A percentile compares a stretch with the other conserved stretches of the same genome.
Conservation (phyloP, 2,329 filamentous ascomycete genomes). For the Orbilia javanica region DNA sequence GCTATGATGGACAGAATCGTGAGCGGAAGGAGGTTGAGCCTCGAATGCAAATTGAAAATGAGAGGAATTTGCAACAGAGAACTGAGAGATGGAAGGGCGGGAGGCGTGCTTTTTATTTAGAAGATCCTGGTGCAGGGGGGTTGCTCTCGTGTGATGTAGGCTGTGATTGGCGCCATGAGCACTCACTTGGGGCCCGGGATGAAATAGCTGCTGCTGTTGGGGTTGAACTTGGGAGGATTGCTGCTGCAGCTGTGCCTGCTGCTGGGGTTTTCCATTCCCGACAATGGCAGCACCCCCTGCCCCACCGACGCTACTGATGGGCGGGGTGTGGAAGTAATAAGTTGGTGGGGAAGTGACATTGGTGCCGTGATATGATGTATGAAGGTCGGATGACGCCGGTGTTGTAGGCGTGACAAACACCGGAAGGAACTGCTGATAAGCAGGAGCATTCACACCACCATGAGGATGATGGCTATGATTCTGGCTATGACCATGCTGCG, state of each 20-base stretch:
- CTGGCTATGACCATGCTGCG: slow-evolving; percentile 10
- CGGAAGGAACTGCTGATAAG: slow-evolving; percentile 56
- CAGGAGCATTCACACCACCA: slow-evolving; percentile 18
- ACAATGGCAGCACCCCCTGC: slow-evolving; percentile 50
- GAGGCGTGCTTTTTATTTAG: slow-evolving; percentile 52
- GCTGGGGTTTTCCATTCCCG: slow-evolving; percentile 8
- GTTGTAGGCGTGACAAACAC: slow-evolving; percentile 59
- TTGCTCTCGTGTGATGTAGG: slow-evolving; percentile 53
- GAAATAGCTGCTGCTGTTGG: slow-evolving; percentile 46
- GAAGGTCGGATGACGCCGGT: slow-evolving; percentile 58
- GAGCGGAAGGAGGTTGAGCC: slow-evolving; percentile 41
- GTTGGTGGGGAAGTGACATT: slow-evolving; percentile 51
- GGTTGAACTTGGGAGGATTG: slow-evolving; percentile 22
- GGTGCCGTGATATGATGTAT: slow-evolving; percentile 58
- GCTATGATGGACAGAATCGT: slow-evolving; percentile 33
- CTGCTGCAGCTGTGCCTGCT: slow-evolving; percentile 19
- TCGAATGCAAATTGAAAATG: slow-evolving; percentile 57
- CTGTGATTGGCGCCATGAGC: slow-evolving; percentile 41
- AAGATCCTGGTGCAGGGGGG: slow-evolving; percentile 32
- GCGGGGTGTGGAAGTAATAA: slow-evolving; percentile 54
- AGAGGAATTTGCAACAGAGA: slow-evolving; percentile 45
- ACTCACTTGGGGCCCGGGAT: slow-evolving; percentile 12
- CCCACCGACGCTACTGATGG: slow-evolving; percentile 53
- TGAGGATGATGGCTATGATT: not conserved
- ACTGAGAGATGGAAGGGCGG: slow-evolving; percentile 46